A percentile compares a stretch with the other conserved stretches of the same genome.
These are phyloP conservation scores for Trichoderma breve DNA, from an alignment of 2,329 filamentous ascomycete genomes.

Conservation along the genomic window DNA sequence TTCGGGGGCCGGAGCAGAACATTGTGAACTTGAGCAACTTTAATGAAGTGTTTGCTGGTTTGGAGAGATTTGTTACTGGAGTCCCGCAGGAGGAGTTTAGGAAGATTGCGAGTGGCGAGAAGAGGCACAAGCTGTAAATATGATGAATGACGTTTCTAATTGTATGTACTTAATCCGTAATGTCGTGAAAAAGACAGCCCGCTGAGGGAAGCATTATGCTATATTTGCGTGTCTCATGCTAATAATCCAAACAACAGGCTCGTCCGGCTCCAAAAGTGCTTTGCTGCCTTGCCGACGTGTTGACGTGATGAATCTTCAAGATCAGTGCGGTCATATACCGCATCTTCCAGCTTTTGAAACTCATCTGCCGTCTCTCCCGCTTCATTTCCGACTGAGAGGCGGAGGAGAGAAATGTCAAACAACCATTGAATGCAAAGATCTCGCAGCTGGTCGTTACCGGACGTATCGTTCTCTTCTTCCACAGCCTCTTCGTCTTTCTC, in stretches of 20 bases:
- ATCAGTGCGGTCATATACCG: conserved; percentile 44
- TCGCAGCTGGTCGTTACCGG: conserved; percentile 30
- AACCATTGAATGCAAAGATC: conserved; percentile 60
- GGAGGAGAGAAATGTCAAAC: conserved; percentile 57
- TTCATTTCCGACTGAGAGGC: conserved; percentile 42
- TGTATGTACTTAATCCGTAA: not conserved
- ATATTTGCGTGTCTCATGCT: conserved; percentile 33
- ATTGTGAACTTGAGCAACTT: conserved; percentile 74
- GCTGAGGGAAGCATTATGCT: not conserved
- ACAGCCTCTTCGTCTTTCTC: not conserved
- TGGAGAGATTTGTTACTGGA: conserved; percentile 76
- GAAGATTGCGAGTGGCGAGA: conserved; percentile 81
- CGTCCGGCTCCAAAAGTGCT: conserved; percentile 81
- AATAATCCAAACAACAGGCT: conserved; percentile 79
- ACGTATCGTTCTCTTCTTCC: not conserved
- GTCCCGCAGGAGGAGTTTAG: conserved; percentile 86
- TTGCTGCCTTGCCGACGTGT: conserved; percentile 60
- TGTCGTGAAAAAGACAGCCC: not conserved
- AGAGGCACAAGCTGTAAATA: conserved; percentile 88
- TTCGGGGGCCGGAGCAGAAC: conserved; percentile 71
- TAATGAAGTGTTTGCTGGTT: conserved; percentile 78
- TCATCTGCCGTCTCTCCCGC: conserved; percentile 27
- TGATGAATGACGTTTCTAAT: not conserved
- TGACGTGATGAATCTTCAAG: conserved; percentile 49
- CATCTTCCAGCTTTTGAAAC: conserved; percentile 47